These are phyloP conservation scores for Saccharum hybrid DNA, from an alignment of 202 grass and related monocot genomes.

Conservation along the genomic window DNA sequence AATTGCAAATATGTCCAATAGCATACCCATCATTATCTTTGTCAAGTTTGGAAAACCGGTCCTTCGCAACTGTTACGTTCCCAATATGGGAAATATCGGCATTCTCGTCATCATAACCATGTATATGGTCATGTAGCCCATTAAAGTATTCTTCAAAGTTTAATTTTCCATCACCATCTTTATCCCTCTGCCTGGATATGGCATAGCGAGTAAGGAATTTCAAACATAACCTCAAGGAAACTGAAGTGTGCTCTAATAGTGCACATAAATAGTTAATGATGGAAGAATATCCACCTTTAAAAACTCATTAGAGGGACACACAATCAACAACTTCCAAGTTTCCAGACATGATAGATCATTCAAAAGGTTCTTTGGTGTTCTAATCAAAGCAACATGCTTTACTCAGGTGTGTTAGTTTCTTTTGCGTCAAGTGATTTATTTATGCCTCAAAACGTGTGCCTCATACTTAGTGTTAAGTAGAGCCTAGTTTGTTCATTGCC, in stretches of 20 bases:
- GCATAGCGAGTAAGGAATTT: conserved; percentile 34
- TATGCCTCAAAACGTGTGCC: not conserved
- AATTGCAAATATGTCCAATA: conserved; percentile 19
- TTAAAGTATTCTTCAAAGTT: conserved; percentile 78
- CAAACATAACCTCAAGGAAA: conserved; percentile 38
- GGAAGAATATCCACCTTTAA: not conserved
- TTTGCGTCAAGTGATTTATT: not conserved
- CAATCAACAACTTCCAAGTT: conserved; percentile 13
- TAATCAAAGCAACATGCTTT: conserved; percentile 19
- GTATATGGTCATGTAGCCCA: conserved; percentile 71
- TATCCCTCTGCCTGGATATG: conserved; percentile 77
- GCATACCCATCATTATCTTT: conserved; percentile 73
- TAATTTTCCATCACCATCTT: conserved; percentile 77
- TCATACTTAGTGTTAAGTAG: not conserved
- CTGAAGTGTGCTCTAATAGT: conserved; percentile 9
- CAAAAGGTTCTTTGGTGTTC: not conserved
- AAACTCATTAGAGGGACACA: conserved; percentile 21
- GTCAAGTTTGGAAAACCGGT: conserved; percentile 79
- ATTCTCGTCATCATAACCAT: conserved; percentile 64
- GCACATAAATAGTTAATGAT: conserved; percentile 11
- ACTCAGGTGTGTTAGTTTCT: not conserved
- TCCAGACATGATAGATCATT: conserved; percentile 3
- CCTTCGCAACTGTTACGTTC: conserved; percentile 54
- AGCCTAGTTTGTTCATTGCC: not conserved
- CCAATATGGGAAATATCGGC: conserved; percentile 61